These are phyloP conservation scores for Xerocomus nothofagi DNA, from an alignment of 1,284 basidiomycete genomes.

Conservation along the genomic window DNA sequence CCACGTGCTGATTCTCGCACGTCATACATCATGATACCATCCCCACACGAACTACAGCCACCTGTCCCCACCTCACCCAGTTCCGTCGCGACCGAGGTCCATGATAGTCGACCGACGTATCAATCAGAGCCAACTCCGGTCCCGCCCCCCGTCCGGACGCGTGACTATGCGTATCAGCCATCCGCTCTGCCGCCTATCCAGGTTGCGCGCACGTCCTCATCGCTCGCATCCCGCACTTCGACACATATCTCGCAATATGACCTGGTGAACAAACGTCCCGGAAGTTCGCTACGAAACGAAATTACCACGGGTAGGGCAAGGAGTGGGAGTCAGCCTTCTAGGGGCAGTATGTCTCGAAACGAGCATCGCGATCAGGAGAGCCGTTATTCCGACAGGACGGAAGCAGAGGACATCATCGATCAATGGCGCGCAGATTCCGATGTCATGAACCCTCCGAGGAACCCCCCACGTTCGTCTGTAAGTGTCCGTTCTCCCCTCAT, in stretches of 20 bases:
- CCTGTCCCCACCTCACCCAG: slow-evolving; percentile 27
- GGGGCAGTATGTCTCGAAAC: slow-evolving; percentile 18
- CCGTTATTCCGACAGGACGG: slow-evolving; percentile 20
- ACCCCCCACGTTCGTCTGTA: slow-evolving; percentile 23
- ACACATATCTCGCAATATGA: slow-evolving; percentile 36
- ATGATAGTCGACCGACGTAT: slow-evolving; percentile 6
- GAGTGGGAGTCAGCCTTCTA: slow-evolving; percentile 28
- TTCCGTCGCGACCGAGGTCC: slow-evolving; percentile 17
- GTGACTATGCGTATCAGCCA: slow-evolving; percentile 33
- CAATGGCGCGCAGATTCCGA: slow-evolving; percentile 34
- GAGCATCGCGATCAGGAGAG: slow-evolving; percentile 16
- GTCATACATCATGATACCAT: slow-evolving; percentile 36
- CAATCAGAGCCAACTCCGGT: slow-evolving; percentile 17
- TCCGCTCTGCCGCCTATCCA: slow-evolving; percentile 13
- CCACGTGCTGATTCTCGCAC: slow-evolving; percentile 36
- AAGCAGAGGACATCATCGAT: slow-evolving; percentile 30
- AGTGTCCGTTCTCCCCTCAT: slow-evolving; percentile 3
- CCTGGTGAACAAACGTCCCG: slow-evolving; percentile 29
- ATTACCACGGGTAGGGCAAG: slow-evolving; percentile 20
- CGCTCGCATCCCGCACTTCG: slow-evolving; percentile 27
- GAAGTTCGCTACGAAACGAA: slow-evolving; percentile 30
- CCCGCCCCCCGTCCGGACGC: slow-evolving; percentile 28
- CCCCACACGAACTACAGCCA: slow-evolving; percentile 38
- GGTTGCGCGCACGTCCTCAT: slow-evolving; percentile 20
- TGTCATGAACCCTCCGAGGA: slow-evolving; percentile 12